Conservation (phyloP, 345 rosid species). For the Adansonia digitata region DNA sequence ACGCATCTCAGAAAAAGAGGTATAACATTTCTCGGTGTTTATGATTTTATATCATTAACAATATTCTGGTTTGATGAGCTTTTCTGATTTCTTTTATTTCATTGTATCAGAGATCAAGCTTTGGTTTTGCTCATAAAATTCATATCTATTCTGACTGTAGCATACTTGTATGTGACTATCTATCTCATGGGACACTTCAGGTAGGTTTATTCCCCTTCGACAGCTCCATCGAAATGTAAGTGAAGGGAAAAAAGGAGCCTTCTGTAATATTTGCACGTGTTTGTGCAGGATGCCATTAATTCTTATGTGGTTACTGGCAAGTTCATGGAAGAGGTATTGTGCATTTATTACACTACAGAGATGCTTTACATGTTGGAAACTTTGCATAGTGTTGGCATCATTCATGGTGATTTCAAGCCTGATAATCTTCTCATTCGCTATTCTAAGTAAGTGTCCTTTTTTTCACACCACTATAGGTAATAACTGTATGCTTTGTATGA, state of each 20-base stretch:
- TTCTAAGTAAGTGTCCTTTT: slow-evolving; percentile 47
- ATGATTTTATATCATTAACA: slow-evolving; percentile 8
- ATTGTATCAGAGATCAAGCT: slow-evolving; percentile 67
- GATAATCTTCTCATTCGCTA: slow-evolving; percentile 81
- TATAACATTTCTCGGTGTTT: slow-evolving; percentile 26
- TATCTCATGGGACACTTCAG: slow-evolving; percentile 86
- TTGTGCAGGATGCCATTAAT: slow-evolving; percentile 85
- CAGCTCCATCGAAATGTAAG: neutral
- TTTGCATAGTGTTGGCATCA: slow-evolving; percentile 76
- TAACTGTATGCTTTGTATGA: neutral
- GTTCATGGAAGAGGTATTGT: slow-evolving; percentile 85
- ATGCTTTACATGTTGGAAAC: slow-evolving; percentile 87
- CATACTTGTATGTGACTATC: slow-evolving; percentile 75
- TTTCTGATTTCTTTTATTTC: slow-evolving; percentile 17
- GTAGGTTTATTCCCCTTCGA: slow-evolving; percentile 26
- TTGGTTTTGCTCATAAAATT: slow-evolving; percentile 71
- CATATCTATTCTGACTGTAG: slow-evolving; percentile 72
- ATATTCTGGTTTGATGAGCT: slow-evolving; percentile 1
- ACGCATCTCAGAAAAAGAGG: slow-evolving; percentile 59
- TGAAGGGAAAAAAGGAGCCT: neutral
- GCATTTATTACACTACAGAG: slow-evolving; percentile 85
- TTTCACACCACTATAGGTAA: neutral
- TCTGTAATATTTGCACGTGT: slow-evolving; percentile 5
- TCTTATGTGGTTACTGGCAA: slow-evolving; percentile 61
- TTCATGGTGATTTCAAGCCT: slow-evolving; percentile 98